phyloP scores from a whole-genome alignment of 257 asterid species.

The Echium plantagineum region DNA sequence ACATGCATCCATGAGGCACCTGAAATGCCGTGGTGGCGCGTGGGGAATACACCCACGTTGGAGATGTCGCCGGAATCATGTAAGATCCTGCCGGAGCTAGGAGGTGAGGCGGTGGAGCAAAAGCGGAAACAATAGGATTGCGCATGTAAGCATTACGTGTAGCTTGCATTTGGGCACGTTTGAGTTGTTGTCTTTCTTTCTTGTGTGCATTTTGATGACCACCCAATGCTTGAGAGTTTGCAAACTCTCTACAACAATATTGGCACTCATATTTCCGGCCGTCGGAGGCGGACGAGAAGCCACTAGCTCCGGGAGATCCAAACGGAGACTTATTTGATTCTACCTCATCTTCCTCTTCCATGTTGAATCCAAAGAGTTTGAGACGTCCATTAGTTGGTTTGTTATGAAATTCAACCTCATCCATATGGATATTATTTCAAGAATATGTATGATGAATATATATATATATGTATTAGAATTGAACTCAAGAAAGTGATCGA shows the following conservation, averaged over 20 bases:
- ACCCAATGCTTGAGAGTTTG: conserved; percentile 89
- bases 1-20: conserved; percentile 63
- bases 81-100: conserved; percentile 30
- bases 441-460: background rate
- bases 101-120: conserved; percentile 71
- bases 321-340: conserved; percentile 23
- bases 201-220: conserved; percentile 97
- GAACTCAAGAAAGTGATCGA: background rate
- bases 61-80: no score
- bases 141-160: conserved; percentile 82
- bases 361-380: conserved; percentile 77
- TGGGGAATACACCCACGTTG: conserved; percentile 50
- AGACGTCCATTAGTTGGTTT: conserved; percentile 48
- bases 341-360: conserved; percentile 41
- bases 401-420: conserved; percentile 37
- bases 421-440: conserved; percentile 27
- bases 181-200: conserved; percentile 77
- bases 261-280: conserved; percentile 94
- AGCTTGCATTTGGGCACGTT: conserved; percentile 86
- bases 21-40: conserved; percentile 59
- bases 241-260: conserved; percentile 81
- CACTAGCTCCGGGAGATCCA: conserved; percentile 29
- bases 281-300: conserved; percentile 27
- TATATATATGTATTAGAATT: conserved; percentile 8
- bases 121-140: conserved; percentile 77